Base-by-base conservation (phyloP, 768 basidiomycete species). In the Leccinum olivaceopallidum region DNA sequence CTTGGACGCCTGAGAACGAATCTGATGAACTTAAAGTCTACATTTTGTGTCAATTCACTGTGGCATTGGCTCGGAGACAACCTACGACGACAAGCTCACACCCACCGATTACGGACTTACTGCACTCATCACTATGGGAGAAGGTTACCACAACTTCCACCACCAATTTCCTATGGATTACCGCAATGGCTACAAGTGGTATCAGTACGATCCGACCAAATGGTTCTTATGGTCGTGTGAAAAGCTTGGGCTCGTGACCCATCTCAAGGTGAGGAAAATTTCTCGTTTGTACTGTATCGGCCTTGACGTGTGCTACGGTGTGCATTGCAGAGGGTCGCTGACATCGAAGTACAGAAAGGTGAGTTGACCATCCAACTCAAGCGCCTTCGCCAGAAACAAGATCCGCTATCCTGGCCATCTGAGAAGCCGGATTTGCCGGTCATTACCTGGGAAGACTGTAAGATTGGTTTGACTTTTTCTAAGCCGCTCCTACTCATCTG, bases 101-200 rank as follows among this genome's bases (percentile, higher is more conserved):
- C 24, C 24, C 24, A 24, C 24, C 24, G 24, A 24, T 24, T 24
- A 24, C 24, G 24, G 24, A 24, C 24, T 24, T 24, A 24, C 24
- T 24, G 24, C 24, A 24, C 24, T 24, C 24, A 24, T 24, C 24
- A 24, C 24, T 24, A 24, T 24, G 24, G 24, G 24, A 24, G 24
- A 24, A 24, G 24, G 24, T 24, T 24, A 24, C 24, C 24, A 24
- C 24, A 24, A 24, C 24, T 24, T 24, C 24, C 24, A 96, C 78
- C 94, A 96, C 70, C 84, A 83, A 66, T 95, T 95, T 84, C 93
- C 94, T 13, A 92, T 92, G 89, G 94, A 96, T 75, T 96, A 93
- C 78, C 84, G 93, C n/a, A 94, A 94, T 71, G 93, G 93, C 57
- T 92, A 95, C 81, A 92, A 85, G 74, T 85, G 85, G 84, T 84